Conservation (phyloP, 257 asterid genomes). For the Solanum megistacrolobum region DNA sequence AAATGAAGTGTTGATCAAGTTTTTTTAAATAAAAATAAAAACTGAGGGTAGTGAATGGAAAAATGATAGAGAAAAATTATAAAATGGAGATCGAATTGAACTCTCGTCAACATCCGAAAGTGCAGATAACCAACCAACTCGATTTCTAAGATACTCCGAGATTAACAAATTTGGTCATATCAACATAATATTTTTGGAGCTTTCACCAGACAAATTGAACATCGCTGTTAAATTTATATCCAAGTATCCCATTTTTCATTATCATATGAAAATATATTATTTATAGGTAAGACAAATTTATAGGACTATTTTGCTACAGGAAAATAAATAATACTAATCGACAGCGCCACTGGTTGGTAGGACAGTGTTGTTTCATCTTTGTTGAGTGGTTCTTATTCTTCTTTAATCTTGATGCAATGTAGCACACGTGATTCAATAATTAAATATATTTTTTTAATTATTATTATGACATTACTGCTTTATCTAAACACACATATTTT, state of each 20-base stretch:
- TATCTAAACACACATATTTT: neutral
- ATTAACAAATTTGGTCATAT: neutral
- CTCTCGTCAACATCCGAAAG: neutral
- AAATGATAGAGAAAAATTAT: neutral
- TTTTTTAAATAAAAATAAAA: neutral
- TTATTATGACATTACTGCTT: neutral
- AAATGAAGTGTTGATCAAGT: neutral
- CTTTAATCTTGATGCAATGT: neutral
- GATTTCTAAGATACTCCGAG: neutral
- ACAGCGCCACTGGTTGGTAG: neutral
- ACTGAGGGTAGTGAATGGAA: neutral
- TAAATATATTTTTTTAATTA: neutral
- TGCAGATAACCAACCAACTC: neutral
- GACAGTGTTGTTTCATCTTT: neutral
- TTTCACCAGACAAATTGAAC: neutral
- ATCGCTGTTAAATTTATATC: neutral
- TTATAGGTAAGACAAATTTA: neutral
- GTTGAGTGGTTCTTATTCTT: neutral
- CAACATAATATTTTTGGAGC: neutral
- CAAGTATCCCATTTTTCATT: neutral
- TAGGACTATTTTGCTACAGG: neutral
- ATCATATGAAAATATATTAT: neutral
- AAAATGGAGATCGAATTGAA: neutral
- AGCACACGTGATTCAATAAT: neutral
- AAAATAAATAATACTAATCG: neutral